Percentiles rank a stretch among this genome's conserved stretches.
Evolutionary conservation across 345 rosid species (phyloP).

Genomic region (Lepidium africanum): DNA sequence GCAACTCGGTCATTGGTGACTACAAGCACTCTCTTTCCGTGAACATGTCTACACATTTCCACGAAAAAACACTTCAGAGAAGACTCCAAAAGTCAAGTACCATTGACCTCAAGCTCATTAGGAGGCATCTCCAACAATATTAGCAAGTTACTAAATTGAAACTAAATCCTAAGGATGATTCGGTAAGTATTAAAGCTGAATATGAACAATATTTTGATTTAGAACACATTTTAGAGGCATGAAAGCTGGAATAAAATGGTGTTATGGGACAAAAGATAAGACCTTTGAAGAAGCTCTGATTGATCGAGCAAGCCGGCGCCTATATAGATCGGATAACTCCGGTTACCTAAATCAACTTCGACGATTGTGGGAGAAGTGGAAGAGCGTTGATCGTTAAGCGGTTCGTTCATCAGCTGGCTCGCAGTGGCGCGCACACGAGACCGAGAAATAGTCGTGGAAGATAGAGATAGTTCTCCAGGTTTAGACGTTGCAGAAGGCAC

Average conservation of each 20-base stretch:
- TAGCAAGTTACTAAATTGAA: background rate
- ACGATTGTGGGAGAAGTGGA: conserved; percentile 54
- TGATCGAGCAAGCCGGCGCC: conserved; percentile 85
- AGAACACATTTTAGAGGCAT: background rate
- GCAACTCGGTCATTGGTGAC: conserved; percentile 76
- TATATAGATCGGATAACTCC: conserved; percentile 95
- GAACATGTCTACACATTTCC: conserved; percentile 60
- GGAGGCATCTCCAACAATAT: background rate
- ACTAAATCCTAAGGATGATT: background rate
- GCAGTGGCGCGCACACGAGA: conserved; percentile 39
- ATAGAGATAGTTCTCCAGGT: conserved; percentile 18
- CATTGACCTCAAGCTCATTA: background rate
- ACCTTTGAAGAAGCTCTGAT: conserved; percentile 80
- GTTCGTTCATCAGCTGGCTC: conserved; percentile 57
- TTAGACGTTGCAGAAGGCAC: conserved; percentile 17
- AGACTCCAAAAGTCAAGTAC: background rate
- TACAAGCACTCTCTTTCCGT: conserved; percentile 91
- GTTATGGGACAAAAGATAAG: background rate
- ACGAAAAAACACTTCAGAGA: background rate
- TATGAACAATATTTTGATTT: background rate
- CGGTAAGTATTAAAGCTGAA: background rate
- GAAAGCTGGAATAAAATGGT: background rate
- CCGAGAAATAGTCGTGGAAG: conserved; percentile 5
- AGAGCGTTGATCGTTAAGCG: conserved; percentile 32
- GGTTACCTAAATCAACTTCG: conserved; percentile 78